Base-by-base conservation (phyloP, 352 stramenopile genomes). In the Blastocystis sp. region DNA sequence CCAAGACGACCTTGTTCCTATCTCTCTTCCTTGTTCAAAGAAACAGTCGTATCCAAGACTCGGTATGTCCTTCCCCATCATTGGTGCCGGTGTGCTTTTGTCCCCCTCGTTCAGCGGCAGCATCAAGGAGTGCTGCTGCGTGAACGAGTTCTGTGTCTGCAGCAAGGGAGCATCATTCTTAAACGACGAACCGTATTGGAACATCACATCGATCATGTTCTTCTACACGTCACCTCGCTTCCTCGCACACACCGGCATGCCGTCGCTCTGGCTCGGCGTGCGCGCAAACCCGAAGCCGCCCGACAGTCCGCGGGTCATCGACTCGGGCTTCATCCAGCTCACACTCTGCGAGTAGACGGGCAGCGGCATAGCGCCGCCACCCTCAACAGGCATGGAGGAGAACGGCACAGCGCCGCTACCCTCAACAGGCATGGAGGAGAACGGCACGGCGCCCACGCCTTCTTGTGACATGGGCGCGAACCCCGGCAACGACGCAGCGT, bases 1-100 rank as follows among this genome's bases (percentile, higher is more conserved):
- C 28, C n/a, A 62, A 2, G 21, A 17, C 3, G 52, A 64, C 17
- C 10, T 84, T 17, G 24, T 59, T 9, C 74, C 28, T 70, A 21
- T 84, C n/a, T 81, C 2, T n/a, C 2, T 7, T 81, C n/a, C 61
- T 81, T 81, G 48, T 81, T 77, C 1, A 4, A 77, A 69, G 21
- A 84, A 62, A 66, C 3, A 68, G 34, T 3, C n/a, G 19, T 84
- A 84, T 38, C 74, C 74, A 52, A 70, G 42, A 64, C 52, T 84
- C 11, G 74, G 74, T 59, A 84, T 40, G 6, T 84, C 74, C 3
- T 68, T 69, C 10, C 19, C 4, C 66, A 54, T 21, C 28, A 63
- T 52, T 34, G n/a, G 6, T 9, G 48, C 24, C 2, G 64, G 34
- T 14, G 52, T 34, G 28, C 28, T 34, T 34, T 34, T 34, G 28